Conservation (phyloP, 2,329 filamentous ascomycete genomes). For the Phyllosticta capitalensis region DNA sequence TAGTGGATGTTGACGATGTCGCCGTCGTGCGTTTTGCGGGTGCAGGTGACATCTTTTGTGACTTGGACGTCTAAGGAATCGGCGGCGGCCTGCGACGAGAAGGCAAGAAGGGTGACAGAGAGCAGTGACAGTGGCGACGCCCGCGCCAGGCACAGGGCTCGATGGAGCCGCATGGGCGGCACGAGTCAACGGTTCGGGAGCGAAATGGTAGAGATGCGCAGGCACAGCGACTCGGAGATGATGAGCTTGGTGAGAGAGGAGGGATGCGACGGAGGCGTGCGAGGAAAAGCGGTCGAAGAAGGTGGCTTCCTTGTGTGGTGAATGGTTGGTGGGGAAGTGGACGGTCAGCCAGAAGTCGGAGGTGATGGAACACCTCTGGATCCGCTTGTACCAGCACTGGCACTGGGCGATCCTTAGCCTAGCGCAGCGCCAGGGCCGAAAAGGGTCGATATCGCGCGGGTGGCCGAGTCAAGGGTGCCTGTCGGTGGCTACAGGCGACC, state of each 20-base stretch:
- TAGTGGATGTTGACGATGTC: conserved; percentile 85
- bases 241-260: not conserved
- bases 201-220: not conserved
- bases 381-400: not conserved
- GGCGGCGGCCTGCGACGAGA: conserved; percentile 38
- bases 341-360: conserved; percentile 1
- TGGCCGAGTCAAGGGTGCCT: not conserved
- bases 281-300: not conserved
- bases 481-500: not conserved
- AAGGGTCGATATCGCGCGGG: not conserved
- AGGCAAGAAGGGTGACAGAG: conserved; percentile 29
- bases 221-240: not conserved
- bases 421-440: not conserved
- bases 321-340: not conserved
- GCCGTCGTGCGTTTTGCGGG: conserved; percentile 58
- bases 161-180: conserved; percentile 11
- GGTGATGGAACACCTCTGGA: conserved; percentile 9
- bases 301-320: not conserved
- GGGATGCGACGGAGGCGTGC: not conserved
- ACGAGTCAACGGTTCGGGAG: not conserved
- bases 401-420: not conserved
- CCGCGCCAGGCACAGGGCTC: conserved; percentile 1
- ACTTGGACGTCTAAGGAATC: conserved; percentile 56
- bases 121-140: conserved; percentile 14
- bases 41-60: conserved; percentile 64